Percentiles rank a stretch among this genome's conserved stretches.
Conservation (phyloP, 495 filamentous ascomycete species). For the Tuber brumale region DNA sequence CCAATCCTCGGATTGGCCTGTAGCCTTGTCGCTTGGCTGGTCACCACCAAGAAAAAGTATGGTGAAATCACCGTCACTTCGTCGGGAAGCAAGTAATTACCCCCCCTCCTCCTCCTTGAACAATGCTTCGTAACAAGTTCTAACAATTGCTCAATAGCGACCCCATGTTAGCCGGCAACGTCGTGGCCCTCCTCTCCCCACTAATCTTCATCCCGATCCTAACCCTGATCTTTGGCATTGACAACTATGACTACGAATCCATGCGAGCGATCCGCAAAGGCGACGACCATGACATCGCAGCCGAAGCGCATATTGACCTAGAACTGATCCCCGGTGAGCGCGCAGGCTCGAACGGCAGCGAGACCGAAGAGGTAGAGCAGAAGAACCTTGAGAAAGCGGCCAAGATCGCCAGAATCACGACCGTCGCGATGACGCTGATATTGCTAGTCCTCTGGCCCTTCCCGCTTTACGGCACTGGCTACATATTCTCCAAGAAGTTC, state of each 20-base stretch:
- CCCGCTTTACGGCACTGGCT: slow-evolving; percentile 81
- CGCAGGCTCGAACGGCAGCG: slow-evolving; percentile 39
- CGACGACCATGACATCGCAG: slow-evolving; percentile 72
- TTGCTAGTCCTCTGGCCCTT: slow-evolving; percentile 89
- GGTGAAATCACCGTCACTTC: slow-evolving; percentile 65
- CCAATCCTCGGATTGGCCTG: slow-evolving; percentile 71
- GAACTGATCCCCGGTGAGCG: slow-evolving; percentile 60
- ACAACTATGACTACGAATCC: slow-evolving; percentile 83
- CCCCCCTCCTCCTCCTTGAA: not conserved
- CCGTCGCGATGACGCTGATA: slow-evolving; percentile 65
- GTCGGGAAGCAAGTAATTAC: slow-evolving; percentile 59
- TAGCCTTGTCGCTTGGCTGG: slow-evolving; percentile 81
- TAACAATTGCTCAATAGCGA: slow-evolving; percentile 52
- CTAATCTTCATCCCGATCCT: slow-evolving; percentile 71
- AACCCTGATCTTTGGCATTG: slow-evolving; percentile 63
- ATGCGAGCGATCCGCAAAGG: slow-evolving; percentile 79
- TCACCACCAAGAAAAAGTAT: slow-evolving; percentile 72
- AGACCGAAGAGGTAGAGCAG: slow-evolving; percentile 56
- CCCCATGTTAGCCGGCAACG: slow-evolving; percentile 75
- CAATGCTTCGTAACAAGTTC: slow-evolving; percentile 34
- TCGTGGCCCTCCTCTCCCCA: slow-evolving; percentile 73
- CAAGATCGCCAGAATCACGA: slow-evolving; percentile 71
- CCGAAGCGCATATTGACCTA: slow-evolving; percentile 61
- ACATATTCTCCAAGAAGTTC: slow-evolving; percentile 84
- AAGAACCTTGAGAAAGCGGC: slow-evolving; percentile 63